Base-by-base conservation (phyloP, 2,329 filamentous ascomycete genomes). In the Calonectria pseudoturangicola region DNA sequence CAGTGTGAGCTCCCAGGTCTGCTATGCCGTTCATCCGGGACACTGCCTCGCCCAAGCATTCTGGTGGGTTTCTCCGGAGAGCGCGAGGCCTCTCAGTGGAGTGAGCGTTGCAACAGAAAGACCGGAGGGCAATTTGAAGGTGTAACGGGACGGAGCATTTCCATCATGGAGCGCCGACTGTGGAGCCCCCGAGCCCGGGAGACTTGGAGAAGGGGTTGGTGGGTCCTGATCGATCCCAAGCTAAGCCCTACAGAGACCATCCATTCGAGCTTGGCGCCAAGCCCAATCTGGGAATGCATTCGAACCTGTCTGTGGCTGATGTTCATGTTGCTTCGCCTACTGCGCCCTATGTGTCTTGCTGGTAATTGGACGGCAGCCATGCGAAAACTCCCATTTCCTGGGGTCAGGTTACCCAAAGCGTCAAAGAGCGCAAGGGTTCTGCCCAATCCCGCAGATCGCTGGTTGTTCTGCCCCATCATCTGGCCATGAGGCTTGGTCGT, bases 211-310 rank as follows among this genome's bases (percentile, higher is more conserved):
- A 12, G 13, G 16, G 36, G 10, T 13, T 18, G 25, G 50, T 45
- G 64, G 27, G 27, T 4, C n/a, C 33, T 48, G n/a, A 9, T 15
- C 7, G n/a, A 41, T 15, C 7, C 5, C 48, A 33, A 36, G 7
- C 68, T 71, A 63, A 67, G 64, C 69, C 70, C 58, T 68, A 64
- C 58, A 65, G 28, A 68, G 56, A 36, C 47, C 8, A 67, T 47
- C 60, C 41, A 68, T 72, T 68, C 70, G 65, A 72, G 69, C 64
- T 43, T 33, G 25, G 56, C 65, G 65, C 70, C 62, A 72, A 47
- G 28, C 65, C 64, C 47, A n/a, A 64, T 68, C 16, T 36, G 65
- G 70, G 43, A 60, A 60, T 41, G 50, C 62, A 70, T 70, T 70
- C 68, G 70, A 71, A 50, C 25, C 18, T 36, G 18, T 50, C 64